These are phyloP conservation scores for Neophaeococcomyces aloes DNA, from an alignment of 2,329 filamentous ascomycete genomes.

Conservation along the genomic window DNA sequence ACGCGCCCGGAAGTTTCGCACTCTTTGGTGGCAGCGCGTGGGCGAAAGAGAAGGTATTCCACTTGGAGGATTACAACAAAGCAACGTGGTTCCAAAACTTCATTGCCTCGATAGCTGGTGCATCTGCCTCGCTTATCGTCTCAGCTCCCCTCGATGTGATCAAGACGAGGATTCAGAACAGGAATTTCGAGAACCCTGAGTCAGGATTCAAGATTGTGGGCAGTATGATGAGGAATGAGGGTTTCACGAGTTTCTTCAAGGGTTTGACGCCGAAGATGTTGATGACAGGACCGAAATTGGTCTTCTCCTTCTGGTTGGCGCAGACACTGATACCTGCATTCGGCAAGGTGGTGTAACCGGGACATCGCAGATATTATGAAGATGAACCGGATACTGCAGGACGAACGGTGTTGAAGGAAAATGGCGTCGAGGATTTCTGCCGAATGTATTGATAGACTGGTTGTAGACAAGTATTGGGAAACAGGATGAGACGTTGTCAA, in stretches of 20 bases:
- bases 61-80: constrained; percentile 86
- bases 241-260: constrained; percentile 86
- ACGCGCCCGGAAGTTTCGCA: constrained; percentile 92
- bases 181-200: constrained; percentile 97
- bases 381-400: too few species aligned
- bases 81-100: constrained; percentile 96
- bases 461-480: too few species aligned
- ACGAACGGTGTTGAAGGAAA: too few species aligned
- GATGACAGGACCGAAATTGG: constrained; percentile 97
- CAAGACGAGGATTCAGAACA: constrained; percentile 97
- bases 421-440: too few species aligned
- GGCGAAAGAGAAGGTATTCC: constrained; percentile 92
- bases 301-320: constrained; percentile 99
- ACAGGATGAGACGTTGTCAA: too few species aligned
- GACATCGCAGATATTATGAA: too few species aligned
- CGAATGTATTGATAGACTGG: too few species aligned
- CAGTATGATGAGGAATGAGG: constrained; percentile 91
- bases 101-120: constrained; percentile 86
- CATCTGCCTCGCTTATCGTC: constrained; percentile 86
- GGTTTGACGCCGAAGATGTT: constrained; percentile 91
- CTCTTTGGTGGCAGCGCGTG: constrained; percentile 96
- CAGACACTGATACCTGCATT: constrained; percentile 96
- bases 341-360: constrained; percentile 51
- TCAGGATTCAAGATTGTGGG: constrained; percentile 81
- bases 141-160: constrained; percentile 95